Base-by-base conservation (phyloP, 2,329 filamentous ascomycete genomes). In the Diplodia scrobiculata region DNA sequence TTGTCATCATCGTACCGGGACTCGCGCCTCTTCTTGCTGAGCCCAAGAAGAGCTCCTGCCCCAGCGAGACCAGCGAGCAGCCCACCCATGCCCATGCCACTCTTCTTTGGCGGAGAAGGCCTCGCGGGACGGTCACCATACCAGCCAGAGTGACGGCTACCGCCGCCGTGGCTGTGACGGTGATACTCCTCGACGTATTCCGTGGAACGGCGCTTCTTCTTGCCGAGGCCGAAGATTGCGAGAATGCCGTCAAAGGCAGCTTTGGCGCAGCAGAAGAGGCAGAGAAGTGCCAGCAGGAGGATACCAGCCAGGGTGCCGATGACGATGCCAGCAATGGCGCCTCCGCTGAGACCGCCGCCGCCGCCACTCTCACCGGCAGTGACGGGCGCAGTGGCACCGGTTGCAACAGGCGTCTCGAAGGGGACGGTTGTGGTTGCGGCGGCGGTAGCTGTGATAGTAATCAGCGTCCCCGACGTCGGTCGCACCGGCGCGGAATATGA, bases 291-390 rank as follows among this genome's bases (percentile, higher is more conserved):
- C 25, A 93, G 84, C 2, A 93, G 80, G 48, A 84, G 77, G 41
- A 92, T 81, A 68, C 89, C 90, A 14, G 84, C 84, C 58, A 93
- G 82, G 11, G 86, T 84, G 68, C 90, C 90, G 66, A 93, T 88
- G 70, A 93, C 90, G 72, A 93, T 93, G 68, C 90, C 90, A 17
- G 91, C 90, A 71, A 93, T 93, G 67, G 89, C 90, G 63, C 90
- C 90, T 51, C 83, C 84, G 71, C 87, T 90, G 64, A 93, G 83
- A 19, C 76, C 75, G 29, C 72, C 72, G 21, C 77, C 75, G 29
- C 72, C 70, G 65, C 75, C 72, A 11, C 70, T 71, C 34, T 71
- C 71, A 53, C 68, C 54, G 1, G 69, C 69, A 29, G 73, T 68
- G 14, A 75, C 72, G 2, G 75, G 77, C 38, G 79, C 75, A 17